Evolutionary conservation across 1,139 yeast genomes (phyloP), one percentile per base, ranked within the genome.

Genomic region (Yamadazyma conglobata): DNA sequence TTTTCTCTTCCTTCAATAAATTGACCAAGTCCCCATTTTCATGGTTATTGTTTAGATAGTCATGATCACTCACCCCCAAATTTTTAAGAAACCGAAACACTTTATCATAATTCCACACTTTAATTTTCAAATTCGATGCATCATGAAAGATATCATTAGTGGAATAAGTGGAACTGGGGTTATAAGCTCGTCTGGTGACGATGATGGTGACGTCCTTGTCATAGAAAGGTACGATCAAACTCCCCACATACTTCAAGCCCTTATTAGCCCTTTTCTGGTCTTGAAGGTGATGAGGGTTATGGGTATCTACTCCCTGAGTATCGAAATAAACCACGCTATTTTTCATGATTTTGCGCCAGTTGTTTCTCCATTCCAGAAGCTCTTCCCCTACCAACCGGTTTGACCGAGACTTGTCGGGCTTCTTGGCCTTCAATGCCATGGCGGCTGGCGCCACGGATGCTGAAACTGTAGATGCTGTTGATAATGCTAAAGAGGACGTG

Each of bases 71-170:
- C 9, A 60, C 77, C 25, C 91, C 84, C 45, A 89, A 62, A 48
- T 87, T 78, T 39, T 73, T 73, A 51, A 89, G 64, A 50, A 91
- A 88, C 29, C 96, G 65, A 47, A 79, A 73, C 6, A 89, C 87
- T 54, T 89, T 89, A 35, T 86, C 95, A 47, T 77, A 80, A 28
- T 82, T 78, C 96, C 97, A 89, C 11, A 89, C 83, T 52, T 87
- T 87, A 52, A 85, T 73, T 38, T 73, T 73, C 37, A 70, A 70
- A 37, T 63, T 64, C 19, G 66, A 58, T 3, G 89, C 94, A 43
- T 78, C 73, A 33, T 73, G 66, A 43, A 86, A 73, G 15, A 86
- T 76, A 53, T 84, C 94, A 30, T 76, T 73, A 4, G 73, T 58
- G 11, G 64, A 56, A 38, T 67, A 67, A 3, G 43, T 40, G 15